Percentiles rank a stretch among this genome's conserved stretches.
Evolutionary conservation across 1,139 yeast species (phyloP).

Genomic region (Trichomonascaceae sp.): DNA sequence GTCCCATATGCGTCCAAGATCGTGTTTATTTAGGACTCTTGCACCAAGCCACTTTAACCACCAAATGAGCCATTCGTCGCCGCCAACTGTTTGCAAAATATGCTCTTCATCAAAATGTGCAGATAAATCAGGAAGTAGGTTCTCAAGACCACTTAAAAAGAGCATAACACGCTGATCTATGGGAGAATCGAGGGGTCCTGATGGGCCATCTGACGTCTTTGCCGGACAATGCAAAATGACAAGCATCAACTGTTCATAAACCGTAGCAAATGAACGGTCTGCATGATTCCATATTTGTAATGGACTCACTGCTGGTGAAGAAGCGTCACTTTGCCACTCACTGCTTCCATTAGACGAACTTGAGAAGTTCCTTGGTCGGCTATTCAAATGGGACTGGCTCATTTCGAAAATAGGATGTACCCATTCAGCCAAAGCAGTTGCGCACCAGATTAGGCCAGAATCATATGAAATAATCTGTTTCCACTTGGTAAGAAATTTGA

Average conservation of each 20-base stretch:
- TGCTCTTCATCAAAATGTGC: conserved; percentile 78
- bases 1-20: conserved; percentile 89
- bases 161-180: conserved; percentile 59
- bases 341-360: conserved; percentile 1
- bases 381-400: conserved; percentile 7
- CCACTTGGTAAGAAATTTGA: conserved; percentile 69
- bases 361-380: not conserved
- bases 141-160: conserved; percentile 62
- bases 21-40: conserved; percentile 74
- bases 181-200: conserved; percentile 35
- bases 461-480: conserved; percentile 73
- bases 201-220: conserved; percentile 22
- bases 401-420: conserved; percentile 50
- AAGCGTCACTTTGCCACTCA: conserved; percentile 1
- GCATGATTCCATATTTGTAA: conserved; percentile 16
- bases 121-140: conserved; percentile 68
- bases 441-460: conserved; percentile 80
- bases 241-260: conserved; percentile 69
- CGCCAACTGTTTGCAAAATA: conserved; percentile 51
- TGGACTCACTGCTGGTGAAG: conserved; percentile 15
- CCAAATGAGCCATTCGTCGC: conserved; percentile 91
- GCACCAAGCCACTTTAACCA: conserved; percentile 94
- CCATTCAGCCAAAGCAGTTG: conserved; percentile 86
- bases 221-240: conserved; percentile 70
- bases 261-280: conserved; percentile 21